Evolutionary conservation across 1,284 basidiomycete species (phyloP).

Genomic region (Puccinia polysora): DNA sequence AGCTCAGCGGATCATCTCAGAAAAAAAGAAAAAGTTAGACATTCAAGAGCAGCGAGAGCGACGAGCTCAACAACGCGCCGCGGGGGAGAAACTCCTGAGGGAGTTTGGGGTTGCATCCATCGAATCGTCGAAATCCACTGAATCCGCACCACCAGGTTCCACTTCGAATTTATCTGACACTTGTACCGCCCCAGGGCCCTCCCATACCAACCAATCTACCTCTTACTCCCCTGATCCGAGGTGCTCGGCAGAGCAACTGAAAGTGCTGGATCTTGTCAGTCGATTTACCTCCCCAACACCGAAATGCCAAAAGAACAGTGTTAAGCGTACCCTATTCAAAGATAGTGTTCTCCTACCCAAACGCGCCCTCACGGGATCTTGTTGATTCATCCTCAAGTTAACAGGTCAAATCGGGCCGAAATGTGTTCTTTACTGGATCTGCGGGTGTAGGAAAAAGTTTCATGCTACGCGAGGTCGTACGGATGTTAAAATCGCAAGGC

Average conservation of each 20-base stretch:
- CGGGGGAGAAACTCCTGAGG: slow-evolving; percentile 29
- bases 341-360: not conserved
- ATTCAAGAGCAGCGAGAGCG: not conserved
- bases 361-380: not conserved
- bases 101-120: slow-evolving; percentile 25
- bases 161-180: not conserved
- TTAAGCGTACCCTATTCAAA: no score
- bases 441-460: slow-evolving; percentile 43
- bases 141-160: not conserved
- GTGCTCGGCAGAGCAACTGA: slow-evolving; percentile 33
- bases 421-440: slow-evolving; percentile 42
- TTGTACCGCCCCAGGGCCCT: not conserved
- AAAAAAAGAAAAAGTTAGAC: not conserved
- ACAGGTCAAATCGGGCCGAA: slow-evolving; percentile 28
- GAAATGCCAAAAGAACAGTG: not conserved
- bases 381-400: not conserved
- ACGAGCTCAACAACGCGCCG: slow-evolving; percentile 25
- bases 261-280: slow-evolving; percentile 30
- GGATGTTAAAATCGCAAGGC: slow-evolving; percentile 13
- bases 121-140: not conserved
- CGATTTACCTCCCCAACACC: not conserved
- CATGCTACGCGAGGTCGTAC: slow-evolving; percentile 33
- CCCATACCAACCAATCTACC: not conserved
- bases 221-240: slow-evolving; percentile 31
- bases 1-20: not conserved